Evolutionary conservation across 2,329 filamentous ascomycete species (phyloP), one percentile per base, ranked within the genome.

Genomic region (Calonectria honghensis): DNA sequence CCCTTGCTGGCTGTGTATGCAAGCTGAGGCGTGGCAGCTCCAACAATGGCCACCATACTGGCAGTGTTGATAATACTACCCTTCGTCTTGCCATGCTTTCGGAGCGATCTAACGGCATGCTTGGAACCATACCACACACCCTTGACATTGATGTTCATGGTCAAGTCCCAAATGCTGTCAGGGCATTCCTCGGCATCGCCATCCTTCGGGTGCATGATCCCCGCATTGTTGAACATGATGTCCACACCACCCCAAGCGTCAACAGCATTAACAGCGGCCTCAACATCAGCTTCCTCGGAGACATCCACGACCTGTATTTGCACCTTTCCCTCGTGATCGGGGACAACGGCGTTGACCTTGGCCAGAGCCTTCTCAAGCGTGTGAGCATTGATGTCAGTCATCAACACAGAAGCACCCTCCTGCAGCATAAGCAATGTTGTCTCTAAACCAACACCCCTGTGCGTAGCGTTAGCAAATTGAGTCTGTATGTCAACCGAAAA

Each of bases 201-300:
- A 84, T 96, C 94, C 72, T 94, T 89, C 63, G 92, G 93, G 87
- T 98, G 96, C 96, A 98, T 98, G 85, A 98, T 98, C 71, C 96
- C 96, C 29, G 96, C 96, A 85, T 98, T 98, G 92, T 98, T 98
- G 92, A 98, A 98, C 81, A 98, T 95, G 83, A 98, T 89, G 84
- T 98, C 96, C 4, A 97, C 86, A 52, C 96, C 96, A 82, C 96
- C 96, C 94, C 95, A 97, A 70, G 91, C 83, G 85, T 98, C 96
- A 73, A 96, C 87, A 11, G 90, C 87, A 79, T 94, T 93, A 68
- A 98, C 89, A 83, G 94, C 92, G 70, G 93, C 91, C 81, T 95
- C 87, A 37, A 98, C 92, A 71, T 97, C 91, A 75, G 90, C 85
- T 84, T 98, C 96, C 82, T 96, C 96, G 84, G 95, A 96, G 70